Evolutionary conservation across 768 basidiomycete species (phyloP).

Genomic region (Lentinus tigrinus): DNA sequence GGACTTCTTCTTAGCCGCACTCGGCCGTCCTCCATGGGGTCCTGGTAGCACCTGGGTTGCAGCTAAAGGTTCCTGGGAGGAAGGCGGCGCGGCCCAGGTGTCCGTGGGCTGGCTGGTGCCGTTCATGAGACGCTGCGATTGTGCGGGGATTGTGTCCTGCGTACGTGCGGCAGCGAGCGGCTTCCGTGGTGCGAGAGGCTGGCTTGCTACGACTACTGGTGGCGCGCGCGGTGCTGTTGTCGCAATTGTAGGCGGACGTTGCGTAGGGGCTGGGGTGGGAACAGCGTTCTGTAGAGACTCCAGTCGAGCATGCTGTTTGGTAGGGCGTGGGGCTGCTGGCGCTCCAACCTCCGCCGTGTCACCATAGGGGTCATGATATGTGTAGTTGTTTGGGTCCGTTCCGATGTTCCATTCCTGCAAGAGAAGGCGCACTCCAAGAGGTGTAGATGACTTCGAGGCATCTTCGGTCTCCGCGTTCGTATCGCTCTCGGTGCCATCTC

Average conservation of each 20-base stretch:
- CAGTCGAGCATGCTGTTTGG: background rate
- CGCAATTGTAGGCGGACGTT: slow-evolving; percentile 41
- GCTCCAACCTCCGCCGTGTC: background rate
- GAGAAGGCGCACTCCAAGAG: slow-evolving; percentile 57
- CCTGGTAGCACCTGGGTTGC: slow-evolving; percentile 77
- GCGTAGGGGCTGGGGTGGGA: slow-evolving; percentile 22
- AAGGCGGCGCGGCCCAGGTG: slow-evolving; percentile 4
- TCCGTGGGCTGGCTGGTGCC: slow-evolving; percentile 23
- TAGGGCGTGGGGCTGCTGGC: background rate
- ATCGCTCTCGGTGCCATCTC: background rate
- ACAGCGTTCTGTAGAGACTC: background rate
- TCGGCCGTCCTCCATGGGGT: slow-evolving; percentile 62
- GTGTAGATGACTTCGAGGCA: slow-evolving; percentile 23
- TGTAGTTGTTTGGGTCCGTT: slow-evolving; percentile 46
- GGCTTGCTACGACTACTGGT: slow-evolving; percentile 17
- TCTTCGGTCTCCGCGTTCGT: background rate
- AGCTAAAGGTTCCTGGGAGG: slow-evolving; percentile 45
- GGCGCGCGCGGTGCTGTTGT: slow-evolving; percentile 24
- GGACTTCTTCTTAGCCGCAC: slow-evolving; percentile 50
- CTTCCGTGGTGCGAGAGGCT: slow-evolving; percentile 7
- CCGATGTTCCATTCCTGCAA: slow-evolving; percentile 70
- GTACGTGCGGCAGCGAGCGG: slow-evolving; percentile 22
- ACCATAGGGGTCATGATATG: slow-evolving; percentile 57
- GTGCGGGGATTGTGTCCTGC: background rate
- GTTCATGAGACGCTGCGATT: background rate